Conservation (phyloP, 2,329 filamentous ascomycete genomes). For the Westerdykella sp. region DNA sequence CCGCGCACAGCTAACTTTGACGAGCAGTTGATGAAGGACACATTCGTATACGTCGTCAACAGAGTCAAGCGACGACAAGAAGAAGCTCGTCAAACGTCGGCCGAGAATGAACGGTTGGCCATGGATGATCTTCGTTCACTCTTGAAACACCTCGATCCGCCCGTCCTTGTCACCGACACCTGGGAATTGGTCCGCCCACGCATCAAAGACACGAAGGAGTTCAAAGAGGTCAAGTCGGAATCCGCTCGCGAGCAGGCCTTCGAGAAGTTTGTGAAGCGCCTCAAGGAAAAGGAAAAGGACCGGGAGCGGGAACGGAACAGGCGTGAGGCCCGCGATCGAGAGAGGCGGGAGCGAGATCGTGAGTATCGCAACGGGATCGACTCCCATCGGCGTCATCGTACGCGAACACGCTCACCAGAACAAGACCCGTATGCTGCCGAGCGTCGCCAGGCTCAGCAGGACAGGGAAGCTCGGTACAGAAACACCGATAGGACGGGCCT, state of each 20-base stretch:
- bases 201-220: slow-evolving; percentile 77
- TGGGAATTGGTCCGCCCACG: slow-evolving; percentile 83
- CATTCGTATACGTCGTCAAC: slow-evolving; percentile 83
- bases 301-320: slow-evolving; percentile 49
- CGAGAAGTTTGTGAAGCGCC: slow-evolving; percentile 81
- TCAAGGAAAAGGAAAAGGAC: slow-evolving; percentile 89
- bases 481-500: slow-evolving; percentile 66
- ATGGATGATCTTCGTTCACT: slow-evolving; percentile 77
- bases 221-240: slow-evolving; percentile 73
- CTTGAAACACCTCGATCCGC: slow-evolving; percentile 86
- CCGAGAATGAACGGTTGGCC: slow-evolving; percentile 78
- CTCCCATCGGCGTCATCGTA: slow-evolving; percentile 41
- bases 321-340: slow-evolving; percentile 39
- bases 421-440: slow-evolving; percentile 93
- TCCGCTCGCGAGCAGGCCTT: slow-evolving; percentile 78
- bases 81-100: slow-evolving; percentile 73
- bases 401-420: slow-evolving; percentile 83
- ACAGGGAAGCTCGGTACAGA: slow-evolving; percentile 88
- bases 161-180: slow-evolving; percentile 68
- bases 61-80: slow-evolving; percentile 77
- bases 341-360: slow-evolving; percentile 37
- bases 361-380: slow-evolving; percentile 37
- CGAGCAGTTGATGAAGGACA: slow-evolving; percentile 67
- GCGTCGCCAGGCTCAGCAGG: slow-evolving; percentile 84
- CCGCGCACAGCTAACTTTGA: slow-evolving; percentile 83